Evolutionary conservation across 2,329 filamentous ascomycete species (phyloP).

Genomic region (Neopestalotiopsis rosae): DNA sequence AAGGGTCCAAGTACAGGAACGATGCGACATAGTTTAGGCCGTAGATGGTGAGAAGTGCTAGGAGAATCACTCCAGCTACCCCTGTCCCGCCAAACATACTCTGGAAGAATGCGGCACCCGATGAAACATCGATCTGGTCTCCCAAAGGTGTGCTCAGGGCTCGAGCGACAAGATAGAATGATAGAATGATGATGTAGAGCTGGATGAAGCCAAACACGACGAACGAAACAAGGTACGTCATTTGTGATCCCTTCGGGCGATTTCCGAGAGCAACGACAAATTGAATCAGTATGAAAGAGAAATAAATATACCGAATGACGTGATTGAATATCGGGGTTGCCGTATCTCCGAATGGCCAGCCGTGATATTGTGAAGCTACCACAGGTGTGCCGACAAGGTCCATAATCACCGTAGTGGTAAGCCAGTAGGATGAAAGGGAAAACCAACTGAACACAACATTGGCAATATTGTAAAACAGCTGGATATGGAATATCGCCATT

Average conservation of each 20-base stretch:
- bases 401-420: slow-evolving; percentile 97
- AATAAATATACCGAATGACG: slow-evolving; percentile 87
- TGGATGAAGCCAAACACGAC: slow-evolving; percentile 87
- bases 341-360: slow-evolving; percentile 88
- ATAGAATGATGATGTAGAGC: slow-evolving; percentile 86
- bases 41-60: slow-evolving; percentile 91
- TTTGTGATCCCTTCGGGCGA: slow-evolving; percentile 92
- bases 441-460: slow-evolving; percentile 95
- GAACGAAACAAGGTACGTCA: slow-evolving; percentile 90
- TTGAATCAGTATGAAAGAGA: slow-evolving; percentile 89
- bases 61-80: slow-evolving; percentile 83
- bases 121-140: slow-evolving; percentile 64
- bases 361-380: slow-evolving; percentile 56
- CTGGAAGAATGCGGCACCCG: not conserved
- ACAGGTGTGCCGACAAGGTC: slow-evolving; percentile 84
- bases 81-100: not conserved
- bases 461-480: slow-evolving; percentile 93
- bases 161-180: slow-evolving; percentile 84
- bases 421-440: slow-evolving; percentile 86
- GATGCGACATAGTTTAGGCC: slow-evolving; percentile 96
- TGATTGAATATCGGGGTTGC: slow-evolving; percentile 92
- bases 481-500: slow-evolving; percentile 98
- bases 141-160: slow-evolving; percentile 71
- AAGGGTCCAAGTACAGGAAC: slow-evolving; percentile 97
- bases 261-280: slow-evolving; percentile 98